phyloP scores from a whole-genome alignment of 805 yeast genomes.

The Saturnispora gosingensis region DNA sequence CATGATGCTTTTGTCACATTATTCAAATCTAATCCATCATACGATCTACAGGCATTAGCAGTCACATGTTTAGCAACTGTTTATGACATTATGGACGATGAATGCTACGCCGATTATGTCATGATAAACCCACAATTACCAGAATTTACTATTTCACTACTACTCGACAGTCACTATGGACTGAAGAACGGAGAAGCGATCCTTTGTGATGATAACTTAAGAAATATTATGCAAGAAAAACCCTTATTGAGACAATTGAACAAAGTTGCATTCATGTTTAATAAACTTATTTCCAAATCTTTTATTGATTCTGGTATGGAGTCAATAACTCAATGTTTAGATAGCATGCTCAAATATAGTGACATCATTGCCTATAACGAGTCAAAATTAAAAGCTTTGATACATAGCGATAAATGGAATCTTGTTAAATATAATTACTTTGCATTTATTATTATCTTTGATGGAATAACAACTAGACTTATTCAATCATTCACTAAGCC shows the following conservation, averaged over 20 bases:
- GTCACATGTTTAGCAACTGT: conserved; percentile 12
- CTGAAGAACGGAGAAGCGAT: conserved; percentile 15
- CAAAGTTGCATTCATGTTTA: conserved; percentile 35
- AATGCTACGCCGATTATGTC: conserved; percentile 7
- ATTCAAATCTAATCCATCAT: not conserved
- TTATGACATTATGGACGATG: conserved; percentile 10
- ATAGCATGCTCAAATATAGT: not conserved
- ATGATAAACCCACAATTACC: conserved; percentile 14
- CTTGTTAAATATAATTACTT: conserved; percentile 31
- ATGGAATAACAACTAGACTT: conserved; percentile 29
- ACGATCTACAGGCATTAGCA: conserved; percentile 11
- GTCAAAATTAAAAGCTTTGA: not conserved
- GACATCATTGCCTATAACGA: not conserved
- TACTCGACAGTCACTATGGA: conserved; percentile 19
- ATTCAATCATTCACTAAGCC: conserved; percentile 23
- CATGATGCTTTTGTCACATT: not conserved
- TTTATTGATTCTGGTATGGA: conserved; percentile 8
- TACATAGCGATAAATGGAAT: conserved; percentile 17
- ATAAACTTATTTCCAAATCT: conserved; percentile 13
- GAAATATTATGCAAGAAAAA: conserved; percentile 4
- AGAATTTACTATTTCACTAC: conserved; percentile 11
- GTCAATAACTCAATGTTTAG: conserved; percentile 9
- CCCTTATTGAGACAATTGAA: conserved; percentile 44
- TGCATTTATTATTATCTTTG: conserved; percentile 40
- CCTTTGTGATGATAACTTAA: not conserved